phyloP scores from a whole-genome alignment of 1,139 yeast species.

The Saccharomyces hybrid region DNA sequence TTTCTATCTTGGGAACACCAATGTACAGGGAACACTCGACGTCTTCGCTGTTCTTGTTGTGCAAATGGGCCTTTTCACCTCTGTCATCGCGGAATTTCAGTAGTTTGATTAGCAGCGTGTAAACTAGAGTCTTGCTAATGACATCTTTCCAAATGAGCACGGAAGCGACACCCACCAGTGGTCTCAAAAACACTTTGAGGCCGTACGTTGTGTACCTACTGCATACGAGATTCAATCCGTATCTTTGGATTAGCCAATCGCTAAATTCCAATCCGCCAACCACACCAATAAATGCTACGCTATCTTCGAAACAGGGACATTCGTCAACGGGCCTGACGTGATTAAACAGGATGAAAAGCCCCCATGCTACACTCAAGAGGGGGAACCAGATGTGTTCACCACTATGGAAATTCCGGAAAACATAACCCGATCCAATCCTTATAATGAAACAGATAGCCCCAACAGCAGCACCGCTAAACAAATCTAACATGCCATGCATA shows the following conservation, averaged over 20 bases:
- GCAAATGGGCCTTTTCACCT: slow-evolving; percentile 7
- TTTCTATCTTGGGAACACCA: slow-evolving; percentile 25
- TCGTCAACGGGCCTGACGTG: slow-evolving; percentile 87
- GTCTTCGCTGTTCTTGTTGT: slow-evolving; percentile 3
- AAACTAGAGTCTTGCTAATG: slow-evolving; percentile 23
- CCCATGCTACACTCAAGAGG: slow-evolving; percentile 35
- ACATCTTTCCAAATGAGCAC: slow-evolving; percentile 28
- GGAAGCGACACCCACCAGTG: slow-evolving; percentile 24
- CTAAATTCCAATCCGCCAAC: slow-evolving; percentile 50
- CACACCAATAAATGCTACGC: slow-evolving; percentile 90
- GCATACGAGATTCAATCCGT: slow-evolving; percentile 7
- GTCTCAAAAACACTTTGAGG: slow-evolving; percentile 14
- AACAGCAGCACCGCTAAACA: slow-evolving; percentile 53
- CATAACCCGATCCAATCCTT: slow-evolving; percentile 29
- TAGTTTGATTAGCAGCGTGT: slow-evolving; percentile 13
- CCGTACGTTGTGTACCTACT: slow-evolving; percentile 11
- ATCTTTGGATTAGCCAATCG: slow-evolving; percentile 23
- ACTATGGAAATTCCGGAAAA: slow-evolving; percentile 13
- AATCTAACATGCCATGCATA: slow-evolving; percentile 90
- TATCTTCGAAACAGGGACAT: slow-evolving; percentile 94
- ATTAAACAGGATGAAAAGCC: slow-evolving; percentile 48
- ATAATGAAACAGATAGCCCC: slow-evolving; percentile 46
- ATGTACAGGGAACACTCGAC: slow-evolving; percentile 19
- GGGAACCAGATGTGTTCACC: slow-evolving; percentile 34
- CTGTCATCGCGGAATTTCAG: slow-evolving; percentile 22